Conservation (phyloP, 306 rosid species). For the Cyclanthera cordifolia region DNA sequence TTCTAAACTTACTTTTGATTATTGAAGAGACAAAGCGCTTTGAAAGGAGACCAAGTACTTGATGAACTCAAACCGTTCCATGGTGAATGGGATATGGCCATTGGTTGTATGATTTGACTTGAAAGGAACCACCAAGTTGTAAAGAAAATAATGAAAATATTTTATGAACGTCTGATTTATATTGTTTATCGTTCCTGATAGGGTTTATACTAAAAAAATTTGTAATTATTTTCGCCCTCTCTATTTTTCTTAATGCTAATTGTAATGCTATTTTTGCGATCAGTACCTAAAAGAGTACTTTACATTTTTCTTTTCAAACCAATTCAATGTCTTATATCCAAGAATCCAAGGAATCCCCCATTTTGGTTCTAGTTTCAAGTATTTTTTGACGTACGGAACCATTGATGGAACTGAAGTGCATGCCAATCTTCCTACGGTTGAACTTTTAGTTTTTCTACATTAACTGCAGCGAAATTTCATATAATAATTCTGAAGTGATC, state of each 20-base stretch:
- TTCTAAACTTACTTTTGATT: too few species aligned
- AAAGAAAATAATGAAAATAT: background rate
- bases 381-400: background rate
- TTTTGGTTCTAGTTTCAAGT: background rate
- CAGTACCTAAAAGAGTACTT: background rate
- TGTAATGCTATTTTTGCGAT: background rate
- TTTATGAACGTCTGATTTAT: background rate
- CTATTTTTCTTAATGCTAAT: background rate
- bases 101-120: background rate
- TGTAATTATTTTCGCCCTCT: background rate
- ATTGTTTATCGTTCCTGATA: background rate
- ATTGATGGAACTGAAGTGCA: background rate
- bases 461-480: background rate
- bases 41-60: background rate
- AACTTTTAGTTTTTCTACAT: background rate
- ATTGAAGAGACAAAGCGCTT: too few species aligned
- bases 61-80: background rate
- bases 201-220: background rate
- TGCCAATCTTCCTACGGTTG: background rate
- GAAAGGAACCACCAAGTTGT: background rate
- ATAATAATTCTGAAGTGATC: background rate
- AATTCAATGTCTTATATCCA: background rate
- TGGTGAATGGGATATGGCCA: background rate
- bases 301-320: background rate
- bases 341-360: background rate